Base-by-base conservation (phyloP, 2,329 filamentous ascomycete genomes). In the Amauroascus niger region DNA sequence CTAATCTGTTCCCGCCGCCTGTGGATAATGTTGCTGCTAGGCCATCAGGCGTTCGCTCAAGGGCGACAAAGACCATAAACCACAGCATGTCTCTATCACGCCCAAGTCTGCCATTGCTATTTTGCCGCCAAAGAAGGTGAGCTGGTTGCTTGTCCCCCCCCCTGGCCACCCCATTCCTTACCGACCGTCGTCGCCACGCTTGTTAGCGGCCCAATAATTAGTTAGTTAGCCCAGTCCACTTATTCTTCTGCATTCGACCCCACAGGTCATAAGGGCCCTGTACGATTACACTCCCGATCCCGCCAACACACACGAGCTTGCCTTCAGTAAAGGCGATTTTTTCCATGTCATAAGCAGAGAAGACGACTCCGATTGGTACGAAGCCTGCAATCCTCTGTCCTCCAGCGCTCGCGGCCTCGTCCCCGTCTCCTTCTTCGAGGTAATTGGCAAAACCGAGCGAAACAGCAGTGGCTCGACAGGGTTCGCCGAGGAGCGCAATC, bases 281-380 rank as follows among this genome's bases (percentile, higher is more conserved):
- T 95, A 95, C 78, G 88, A 94, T 70, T 95, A 95, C 73, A 80
- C 85, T 65, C 87, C 89, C 56, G 80, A 85, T 64, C 81, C 57
- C 57, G 74, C 74, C 50, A 70, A 74, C 56, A 73, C 74, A 51
- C 85, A 91, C 68, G 84, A 95, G 74, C 78, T 98, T 64, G 85
- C 86, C 67, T 98, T 98, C 72, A 88, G 84, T 60, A 87, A 88
- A 67, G 93, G 93, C 65, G 93, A 98, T 70, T 98, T 97, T 71
- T 93, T 98, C 69, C 91, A 97, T 75, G 93, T 98, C 60, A 91
- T 97, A 69, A 88, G 87, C 64, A 86, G 91, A 69, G 93, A 97
- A 74, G 85, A 96, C 76, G 91, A 97, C 68, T 74, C 76, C 39
- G 88, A 96, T 68, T 98, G 93, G 91, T 98, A 96, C 78, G 93